Base-by-base conservation (phyloP, 148 eudicot species). In the Beta vulgaris region DNA sequence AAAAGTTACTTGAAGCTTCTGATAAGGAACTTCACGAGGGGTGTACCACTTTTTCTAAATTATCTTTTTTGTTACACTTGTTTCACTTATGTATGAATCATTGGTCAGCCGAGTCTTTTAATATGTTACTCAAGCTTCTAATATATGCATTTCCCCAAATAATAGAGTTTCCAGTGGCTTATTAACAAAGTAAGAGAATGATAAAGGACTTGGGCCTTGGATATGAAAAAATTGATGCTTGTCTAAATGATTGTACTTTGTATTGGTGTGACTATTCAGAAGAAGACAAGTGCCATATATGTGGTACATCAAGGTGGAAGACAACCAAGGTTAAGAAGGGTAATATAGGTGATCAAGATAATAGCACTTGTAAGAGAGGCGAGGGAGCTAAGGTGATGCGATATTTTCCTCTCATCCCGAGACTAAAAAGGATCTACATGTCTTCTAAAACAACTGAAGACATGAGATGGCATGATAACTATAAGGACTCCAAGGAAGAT, bases 131-230 rank as follows among this genome's bases (percentile, higher is more conserved):
- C 26, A 26, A 68, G 32, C 55, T 68, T 8, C 36, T 68, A 10
- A 16, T 68, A 15, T 1, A 44, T 12, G 35, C 72, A 23, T 68
- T 68, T 68, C 72, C 72, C 7, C 55, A 68, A 42, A 44, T 68
- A 1, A 15, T 18, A 6, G 72, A 68, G 70, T 18, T 73, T 18
- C 69, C 77, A 43, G 31, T n/a, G 0, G 14, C 39, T 23, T 75
- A n/a, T 25, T 46, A 51, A 46, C 59, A 75, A 26, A 39, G 69
- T 18, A 65, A 64, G n/a, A 48, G 53, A 15, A 2, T 64, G 0
- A 49, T 65, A 31, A 66, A 75, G 14, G 43, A 65, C 32, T 37
- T 75, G 8, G 77, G 77, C 3, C 62, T 75, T 35, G 63, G 71
- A 16, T 75, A 65, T 49, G 63, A 64, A 37, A 65, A 64, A 8